These are phyloP conservation scores for Bullera alba DNA, from an alignment of 768 basidiomycete species.

Conservation along the genomic window DNA sequence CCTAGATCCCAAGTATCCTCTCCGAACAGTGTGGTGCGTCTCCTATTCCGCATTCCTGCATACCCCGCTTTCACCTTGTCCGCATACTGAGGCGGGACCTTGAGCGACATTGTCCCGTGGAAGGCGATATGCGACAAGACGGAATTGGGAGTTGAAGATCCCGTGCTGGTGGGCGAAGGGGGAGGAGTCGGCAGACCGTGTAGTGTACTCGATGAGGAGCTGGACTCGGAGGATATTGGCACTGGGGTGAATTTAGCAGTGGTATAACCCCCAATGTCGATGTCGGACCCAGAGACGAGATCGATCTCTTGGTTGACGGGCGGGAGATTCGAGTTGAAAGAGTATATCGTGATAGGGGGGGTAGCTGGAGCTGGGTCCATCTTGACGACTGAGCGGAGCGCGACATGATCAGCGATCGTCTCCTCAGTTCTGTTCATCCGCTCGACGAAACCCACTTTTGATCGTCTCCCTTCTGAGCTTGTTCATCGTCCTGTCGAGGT, in stretches of 20 bases:
- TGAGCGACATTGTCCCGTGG: conserved; percentile 65
- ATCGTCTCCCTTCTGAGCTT: conserved; percentile 31
- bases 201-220: neutral
- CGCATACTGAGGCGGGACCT: conserved; percentile 61
- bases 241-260: conserved; percentile 13
- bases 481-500: conserved; percentile 35
- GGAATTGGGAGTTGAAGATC: neutral
- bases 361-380: conserved; percentile 23
- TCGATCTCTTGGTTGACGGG: conserved; percentile 50
- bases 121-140: conserved; percentile 55
- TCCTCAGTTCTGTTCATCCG: neutral
- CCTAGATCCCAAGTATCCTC: conserved; percentile 77
- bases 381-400: conserved; percentile 16
- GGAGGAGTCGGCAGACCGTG: neutral
- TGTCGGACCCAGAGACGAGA: conserved; percentile 76
- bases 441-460: conserved; percentile 18
- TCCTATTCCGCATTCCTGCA: conserved; percentile 80
- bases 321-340: conserved; percentile 15
- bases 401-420: neutral
- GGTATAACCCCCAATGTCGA: conserved; percentile 68
- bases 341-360: conserved; percentile 32
- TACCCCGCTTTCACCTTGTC: conserved; percentile 61
- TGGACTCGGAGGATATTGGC: neutral
- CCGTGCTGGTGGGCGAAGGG: neutral
- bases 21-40: conserved; percentile 77